Conservation (phyloP, 768 basidiomycete genomes). For the Suillus alpinus region DNA sequence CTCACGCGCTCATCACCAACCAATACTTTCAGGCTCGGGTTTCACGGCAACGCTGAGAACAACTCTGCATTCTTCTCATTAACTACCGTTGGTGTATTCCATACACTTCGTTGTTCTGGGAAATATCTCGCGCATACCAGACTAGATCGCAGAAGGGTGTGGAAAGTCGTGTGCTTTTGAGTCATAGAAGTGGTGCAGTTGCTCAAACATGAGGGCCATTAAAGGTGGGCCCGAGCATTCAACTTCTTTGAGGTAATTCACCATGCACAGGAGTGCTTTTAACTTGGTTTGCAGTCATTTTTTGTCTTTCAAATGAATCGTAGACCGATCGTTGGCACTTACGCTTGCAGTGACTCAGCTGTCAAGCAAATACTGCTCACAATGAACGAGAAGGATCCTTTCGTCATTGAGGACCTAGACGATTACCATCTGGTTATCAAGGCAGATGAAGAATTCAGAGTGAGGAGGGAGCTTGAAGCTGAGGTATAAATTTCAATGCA, state of each 20-base stretch:
- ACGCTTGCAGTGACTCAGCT: constrained; percentile 65
- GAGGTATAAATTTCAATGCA: constrained; percentile 53
- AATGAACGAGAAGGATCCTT: constrained; percentile 77
- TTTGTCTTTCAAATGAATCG: neutral
- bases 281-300: constrained; percentile 51
- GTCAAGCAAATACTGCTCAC: constrained; percentile 84
- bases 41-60: constrained; percentile 12
- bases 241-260: constrained; percentile 7
- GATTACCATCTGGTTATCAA: constrained; percentile 82
- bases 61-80: constrained; percentile 15
- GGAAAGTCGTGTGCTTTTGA: neutral
- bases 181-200: neutral
- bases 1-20: constrained; percentile 9
- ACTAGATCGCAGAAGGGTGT: neutral
- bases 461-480: constrained; percentile 67
- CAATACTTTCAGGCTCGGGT: constrained; percentile 3
- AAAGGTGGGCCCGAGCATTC: constrained; percentile 42
- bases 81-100: neutral
- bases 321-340: constrained; percentile 1
- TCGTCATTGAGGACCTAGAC: constrained; percentile 86
- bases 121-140: neutral
- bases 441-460: constrained; percentile 75
- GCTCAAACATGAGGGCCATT: constrained; percentile 54
- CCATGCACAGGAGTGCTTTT: constrained; percentile 53
- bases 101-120: neutral